Base-by-base conservation (phyloP, 164 flowering plant species). In the Cinnamomum chago region DNA sequence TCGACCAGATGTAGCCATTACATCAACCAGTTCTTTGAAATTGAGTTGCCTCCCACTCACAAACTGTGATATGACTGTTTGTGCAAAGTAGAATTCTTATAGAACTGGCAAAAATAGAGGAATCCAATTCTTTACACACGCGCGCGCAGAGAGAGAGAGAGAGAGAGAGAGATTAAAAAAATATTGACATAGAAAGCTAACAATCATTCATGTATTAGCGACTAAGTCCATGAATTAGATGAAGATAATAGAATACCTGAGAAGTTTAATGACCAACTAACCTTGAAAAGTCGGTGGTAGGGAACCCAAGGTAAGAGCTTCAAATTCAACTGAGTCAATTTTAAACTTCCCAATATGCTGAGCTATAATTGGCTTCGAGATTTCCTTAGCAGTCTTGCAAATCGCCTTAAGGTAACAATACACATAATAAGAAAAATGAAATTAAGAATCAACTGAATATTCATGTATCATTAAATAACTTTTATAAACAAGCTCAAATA, bases 261-360 rank as follows among this genome's bases (percentile, higher is more conserved):
- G n/a, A 33, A 27, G 50, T 20, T 20, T 20, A 55, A 30, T 23
- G 47, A 47, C 51, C 58, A 71, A 70, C 85, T 77, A 55, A 95
- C 99, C 99, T 84, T 91, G 98, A 82, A 95, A 95, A 65, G 97
- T 92, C 68, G 98, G 99, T 33, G 99, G 98, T 27, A 95, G 81
- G 68, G 94, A 70, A 50, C 99, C 98, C 73, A 95, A 82, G 18
- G 97, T 84, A 68, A 95, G 88, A 40, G 76, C 72, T 78, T 95
- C 94, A 81, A 95, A 95, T 69, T 93, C 97, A 76, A 94, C 93
- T 3, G 97, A 89, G 15, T 95, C 94, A 65, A 95, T 92, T 79
- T 93, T 95, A 78, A 89, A 94, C 76, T 94, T 89, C 10, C 91
- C 95, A 75, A 91, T 92, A 77, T 95, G 94, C 83, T 95, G 97